Base-by-base conservation (phyloP, 192 early-diverging fungal genomes). In the Ambispora gerdemannii region DNA sequence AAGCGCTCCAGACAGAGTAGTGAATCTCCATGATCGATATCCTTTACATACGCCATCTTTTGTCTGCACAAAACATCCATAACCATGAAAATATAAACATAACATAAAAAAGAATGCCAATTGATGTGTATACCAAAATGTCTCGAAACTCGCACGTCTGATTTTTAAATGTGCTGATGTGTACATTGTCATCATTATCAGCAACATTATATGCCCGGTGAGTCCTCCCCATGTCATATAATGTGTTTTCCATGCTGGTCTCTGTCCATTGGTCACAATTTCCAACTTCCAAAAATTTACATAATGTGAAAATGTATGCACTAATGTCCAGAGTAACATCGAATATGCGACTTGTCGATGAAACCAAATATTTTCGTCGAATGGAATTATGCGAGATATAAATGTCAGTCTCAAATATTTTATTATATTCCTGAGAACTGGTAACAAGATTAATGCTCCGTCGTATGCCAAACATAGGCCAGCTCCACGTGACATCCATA, bases 91-190 rank as follows among this genome's bases (percentile, higher is more conserved):
- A 76, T 90, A 88, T 58, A 92, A 74, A 20, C 76, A 72, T 4
- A 84, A 70, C 24, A 87, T 74, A 77, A 88, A 84, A 67, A 84
- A 83, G 17, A 85, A 82, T n/a, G 90, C 75, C 36, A 87, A 83
- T 71, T 94, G 91, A 75, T 94, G 92, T 6, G 83, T 84, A 74
- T 82, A 90, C 83, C 90, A 92, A 69, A 94, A 92, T 47, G 86
- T 43, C 76, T 94, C 91, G 74, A 90, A 92, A 30, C 84, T 64
- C 61, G 79, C 80, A 63, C 84, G 74, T 43, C 89, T 81, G 43
- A 90, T 77, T 11, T 72, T 73, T 24, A 71, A 72, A 74, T 88
- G 85, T 3, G 91, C 84, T 19, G 87, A 83, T 2, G 81, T 80
- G 71, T 85, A 80, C 75, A 91, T 90, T 43, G 90, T 38, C 19